phyloP scores from a whole-genome alignment of 768 basidiomycete genomes.

The Cystofilobasidium capitatum region DNA sequence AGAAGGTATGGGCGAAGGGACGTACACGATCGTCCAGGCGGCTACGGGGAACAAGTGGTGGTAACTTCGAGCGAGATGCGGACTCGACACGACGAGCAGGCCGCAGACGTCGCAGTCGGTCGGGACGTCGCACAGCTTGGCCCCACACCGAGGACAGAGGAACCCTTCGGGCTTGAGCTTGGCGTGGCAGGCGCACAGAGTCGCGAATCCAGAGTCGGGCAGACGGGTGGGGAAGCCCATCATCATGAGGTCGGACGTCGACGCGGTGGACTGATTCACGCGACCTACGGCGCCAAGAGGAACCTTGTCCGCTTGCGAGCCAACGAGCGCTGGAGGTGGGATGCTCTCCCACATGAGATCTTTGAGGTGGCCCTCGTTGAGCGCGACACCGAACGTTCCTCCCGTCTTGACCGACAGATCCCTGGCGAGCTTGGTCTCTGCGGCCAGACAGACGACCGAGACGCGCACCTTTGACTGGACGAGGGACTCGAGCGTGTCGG shows the following conservation, averaged over 20 bases:
- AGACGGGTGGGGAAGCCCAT: slow-evolving; percentile 97
- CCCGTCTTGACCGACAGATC: slow-evolving; percentile 84
- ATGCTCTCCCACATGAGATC: slow-evolving; percentile 92
- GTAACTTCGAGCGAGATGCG: slow-evolving; percentile 91
- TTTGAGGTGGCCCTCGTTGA: slow-evolving; percentile 95
- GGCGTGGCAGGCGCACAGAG: slow-evolving; percentile 87
- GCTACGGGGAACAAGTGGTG: slow-evolving; percentile 93
- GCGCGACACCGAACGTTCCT: slow-evolving; percentile 84
- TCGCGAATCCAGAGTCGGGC: slow-evolving; percentile 68
- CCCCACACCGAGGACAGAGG: slow-evolving; percentile 83
- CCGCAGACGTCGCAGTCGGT: slow-evolving; percentile 97
- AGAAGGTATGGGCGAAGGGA: slow-evolving; percentile 26
- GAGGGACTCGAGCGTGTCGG: slow-evolving; percentile 81
- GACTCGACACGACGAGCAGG: slow-evolving; percentile 94
- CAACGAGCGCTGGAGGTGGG: slow-evolving; percentile 65
- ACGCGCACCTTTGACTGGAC: slow-evolving; percentile 76
- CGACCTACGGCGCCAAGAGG: neutral
- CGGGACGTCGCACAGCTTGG: slow-evolving; percentile 93
- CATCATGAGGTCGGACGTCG: slow-evolving; percentile 70
- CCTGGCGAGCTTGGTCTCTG: slow-evolving; percentile 96
- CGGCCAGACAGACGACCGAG: slow-evolving; percentile 85
- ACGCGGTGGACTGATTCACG: neutral
- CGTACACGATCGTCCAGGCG: slow-evolving; percentile 70
- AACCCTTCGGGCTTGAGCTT: slow-evolving; percentile 87
- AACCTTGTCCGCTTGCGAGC: slow-evolving; percentile 28